Evolutionary conservation across 768 basidiomycete species (phyloP).

Genomic region (Leucosporidium creatinivorum): DNA sequence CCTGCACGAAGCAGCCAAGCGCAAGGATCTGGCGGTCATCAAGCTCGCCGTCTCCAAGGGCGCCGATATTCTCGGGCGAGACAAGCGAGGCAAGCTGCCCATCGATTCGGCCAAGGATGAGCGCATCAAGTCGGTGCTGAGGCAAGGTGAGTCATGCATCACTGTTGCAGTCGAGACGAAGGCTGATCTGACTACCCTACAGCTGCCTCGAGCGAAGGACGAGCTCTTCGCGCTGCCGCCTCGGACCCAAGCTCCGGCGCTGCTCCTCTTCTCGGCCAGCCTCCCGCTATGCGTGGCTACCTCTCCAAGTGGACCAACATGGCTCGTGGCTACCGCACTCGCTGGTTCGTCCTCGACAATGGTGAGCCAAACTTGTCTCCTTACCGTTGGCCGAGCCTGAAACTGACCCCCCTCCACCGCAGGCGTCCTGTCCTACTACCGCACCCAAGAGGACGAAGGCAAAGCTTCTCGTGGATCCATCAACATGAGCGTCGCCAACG

Average conservation of each 20-base stretch:
- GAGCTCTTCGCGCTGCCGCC: neutral
- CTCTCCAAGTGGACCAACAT: conserved; percentile 86
- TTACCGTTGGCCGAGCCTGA: too few species aligned
- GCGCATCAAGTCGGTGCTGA: conserved; percentile 67
- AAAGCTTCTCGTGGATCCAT: conserved; percentile 80
- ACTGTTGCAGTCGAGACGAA: too few species aligned
- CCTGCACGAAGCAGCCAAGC: conserved; percentile 75
- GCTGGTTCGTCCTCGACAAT: conserved; percentile 86
- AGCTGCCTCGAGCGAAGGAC: conserved; percentile 19
- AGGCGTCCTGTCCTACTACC: conserved; percentile 53
- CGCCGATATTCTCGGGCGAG: conserved; percentile 79
- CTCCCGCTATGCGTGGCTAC: conserved; percentile 65
- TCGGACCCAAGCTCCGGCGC: neutral
- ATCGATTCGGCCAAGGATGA: conserved; percentile 64
- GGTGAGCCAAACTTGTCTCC: conserved; percentile 37
- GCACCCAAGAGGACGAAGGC: conserved; percentile 81
- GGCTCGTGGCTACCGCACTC: conserved; percentile 74
- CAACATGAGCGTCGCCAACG: conserved; percentile 67
- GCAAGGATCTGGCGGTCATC: conserved; percentile 70
- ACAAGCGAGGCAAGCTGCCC: conserved; percentile 63
- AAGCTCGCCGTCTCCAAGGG: conserved; percentile 79
- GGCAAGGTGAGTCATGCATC: conserved; percentile 47
- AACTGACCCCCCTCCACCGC: neutral
- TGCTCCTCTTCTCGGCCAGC: conserved; percentile 43
- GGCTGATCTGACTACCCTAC: neutral